phyloP scores from a whole-genome alignment of 257 asterid species.

The Primulina eburnea region DNA sequence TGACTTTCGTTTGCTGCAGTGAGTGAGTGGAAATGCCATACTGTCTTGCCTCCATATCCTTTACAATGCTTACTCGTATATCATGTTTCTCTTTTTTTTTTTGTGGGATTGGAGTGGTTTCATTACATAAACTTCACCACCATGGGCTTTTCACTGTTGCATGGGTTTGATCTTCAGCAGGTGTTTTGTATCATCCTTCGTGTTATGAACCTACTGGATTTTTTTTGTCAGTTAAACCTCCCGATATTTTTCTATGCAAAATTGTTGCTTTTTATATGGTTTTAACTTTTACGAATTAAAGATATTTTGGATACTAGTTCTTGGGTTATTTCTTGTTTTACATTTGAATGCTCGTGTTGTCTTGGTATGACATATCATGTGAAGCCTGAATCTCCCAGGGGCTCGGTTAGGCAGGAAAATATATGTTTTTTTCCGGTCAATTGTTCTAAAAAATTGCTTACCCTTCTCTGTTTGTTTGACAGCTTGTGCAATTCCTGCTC shows the following conservation, averaged over 20 bases:
- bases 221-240: conserved; percentile 1
- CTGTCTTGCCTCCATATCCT: conserved; percentile 16
- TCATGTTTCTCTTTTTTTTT: neutral
- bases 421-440: conserved; percentile 6
- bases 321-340: neutral
- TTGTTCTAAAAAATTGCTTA: conserved; percentile 1
- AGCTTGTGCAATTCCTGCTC: conserved; percentile 92
- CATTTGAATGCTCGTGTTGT: conserved; percentile 11
- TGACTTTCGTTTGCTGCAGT: conserved; percentile 13
- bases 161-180: neutral
- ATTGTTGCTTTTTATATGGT: neutral
- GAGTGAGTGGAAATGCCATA: neutral
- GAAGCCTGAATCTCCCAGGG: neutral
- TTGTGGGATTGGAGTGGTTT: conserved; percentile 1
- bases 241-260: neutral
- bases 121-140: neutral
- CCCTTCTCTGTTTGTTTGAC: conserved; percentile 35
- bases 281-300: neutral
- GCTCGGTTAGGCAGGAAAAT: neutral
- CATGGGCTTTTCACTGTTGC: neutral
- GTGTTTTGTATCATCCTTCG: neutral
- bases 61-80: conserved; percentile 10
- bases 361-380: neutral
- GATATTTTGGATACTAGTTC: neutral
- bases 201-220: neutral